Percentiles rank a stretch among this genome's conserved stretches.
These are phyloP conservation scores for Yamadazyma sp. DNA, from an alignment of 1,139 yeast genomes.

Conservation along the genomic window DNA sequence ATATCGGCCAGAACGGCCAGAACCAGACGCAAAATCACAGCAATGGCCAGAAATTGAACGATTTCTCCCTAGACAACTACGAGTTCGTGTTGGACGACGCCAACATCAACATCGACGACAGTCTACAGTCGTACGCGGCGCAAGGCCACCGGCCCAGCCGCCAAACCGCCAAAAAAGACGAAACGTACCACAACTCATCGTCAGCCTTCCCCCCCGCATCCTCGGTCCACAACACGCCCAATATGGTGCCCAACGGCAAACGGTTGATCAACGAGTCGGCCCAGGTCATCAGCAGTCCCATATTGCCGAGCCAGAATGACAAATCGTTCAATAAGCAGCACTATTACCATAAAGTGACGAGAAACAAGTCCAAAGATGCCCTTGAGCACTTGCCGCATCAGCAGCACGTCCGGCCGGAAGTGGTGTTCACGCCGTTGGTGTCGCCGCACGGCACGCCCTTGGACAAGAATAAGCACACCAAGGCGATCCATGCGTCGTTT, in stretches of 20 bases:
- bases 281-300: constrained; percentile 36
- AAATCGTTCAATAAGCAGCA: constrained; percentile 46
- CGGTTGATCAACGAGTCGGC: constrained; percentile 8
- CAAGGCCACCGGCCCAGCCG: too few species aligned
- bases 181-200: constrained; percentile 16
- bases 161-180: constrained; percentile 1
- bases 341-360: constrained; percentile 30
- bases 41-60: constrained; percentile 8
- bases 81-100: constrained; percentile 10
- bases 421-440: constrained; percentile 68
- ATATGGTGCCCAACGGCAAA: constrained; percentile 10
- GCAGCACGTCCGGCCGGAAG: constrained; percentile 45
- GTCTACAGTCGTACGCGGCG: constrained; percentile 7
- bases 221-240: constrained; percentile 13
- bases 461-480: constrained; percentile 30
- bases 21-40: background rate
- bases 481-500: constrained; percentile 36
- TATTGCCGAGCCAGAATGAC: constrained; percentile 46
- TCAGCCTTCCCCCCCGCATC: constrained; percentile 37
- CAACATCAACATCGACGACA: background rate
- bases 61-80: constrained; percentile 13
- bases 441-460: constrained; percentile 75
- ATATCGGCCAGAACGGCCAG: too few species aligned
- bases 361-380: constrained; percentile 18
- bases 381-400: constrained; percentile 18